These are phyloP conservation scores for Phaeomoniella chlamydospora DNA, from an alignment of 2,329 filamentous ascomycete species.

Conservation along the genomic window DNA sequence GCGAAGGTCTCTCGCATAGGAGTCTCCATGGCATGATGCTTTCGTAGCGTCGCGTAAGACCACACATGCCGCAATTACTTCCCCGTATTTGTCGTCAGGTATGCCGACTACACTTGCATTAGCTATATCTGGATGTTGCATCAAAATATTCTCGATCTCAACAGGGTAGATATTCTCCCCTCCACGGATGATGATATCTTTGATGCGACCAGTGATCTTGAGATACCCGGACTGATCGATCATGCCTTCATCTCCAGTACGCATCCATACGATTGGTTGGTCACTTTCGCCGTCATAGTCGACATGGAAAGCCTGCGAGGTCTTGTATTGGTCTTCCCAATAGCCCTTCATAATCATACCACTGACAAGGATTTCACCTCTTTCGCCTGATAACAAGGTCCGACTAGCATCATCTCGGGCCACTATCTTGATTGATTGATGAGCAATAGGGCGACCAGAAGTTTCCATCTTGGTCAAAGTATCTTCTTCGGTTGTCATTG, in stretches of 20 bases:
- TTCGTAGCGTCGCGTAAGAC: no score
- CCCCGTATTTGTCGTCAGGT: slow-evolving; percentile 68
- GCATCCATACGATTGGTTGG: no score
- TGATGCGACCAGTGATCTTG: slow-evolving; percentile 61
- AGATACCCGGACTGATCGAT: no score
- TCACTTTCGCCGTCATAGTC: slow-evolving; percentile 28
- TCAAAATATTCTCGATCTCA: slow-evolving; percentile 79
- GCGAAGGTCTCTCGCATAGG: no score
- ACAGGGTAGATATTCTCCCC: slow-evolving; percentile 94
- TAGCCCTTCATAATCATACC: slow-evolving; percentile 87
- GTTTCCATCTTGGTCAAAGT: slow-evolving; percentile 56
- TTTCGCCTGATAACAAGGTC: slow-evolving; percentile 48
- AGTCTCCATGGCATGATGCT: no score
- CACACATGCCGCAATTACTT: slow-evolving; percentile 76
- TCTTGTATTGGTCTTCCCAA: slow-evolving; percentile 56
- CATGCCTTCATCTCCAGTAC: slow-evolving; percentile 76
- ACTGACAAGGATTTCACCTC: slow-evolving; percentile 67
- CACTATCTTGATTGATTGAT: slow-evolving; percentile 69
- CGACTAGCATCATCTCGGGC: slow-evolving; percentile 44
- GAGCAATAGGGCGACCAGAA: slow-evolving; percentile 68
- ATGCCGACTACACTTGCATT: slow-evolving; percentile 77
- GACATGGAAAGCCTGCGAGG: slow-evolving; percentile 47
- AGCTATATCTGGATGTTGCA: slow-evolving; percentile 53
- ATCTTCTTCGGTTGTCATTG: slow-evolving; percentile 74
- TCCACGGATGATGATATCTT: no score